These are phyloP conservation scores for Corylus americana DNA, from an alignment of 306 rosid species.

Conservation along the genomic window DNA sequence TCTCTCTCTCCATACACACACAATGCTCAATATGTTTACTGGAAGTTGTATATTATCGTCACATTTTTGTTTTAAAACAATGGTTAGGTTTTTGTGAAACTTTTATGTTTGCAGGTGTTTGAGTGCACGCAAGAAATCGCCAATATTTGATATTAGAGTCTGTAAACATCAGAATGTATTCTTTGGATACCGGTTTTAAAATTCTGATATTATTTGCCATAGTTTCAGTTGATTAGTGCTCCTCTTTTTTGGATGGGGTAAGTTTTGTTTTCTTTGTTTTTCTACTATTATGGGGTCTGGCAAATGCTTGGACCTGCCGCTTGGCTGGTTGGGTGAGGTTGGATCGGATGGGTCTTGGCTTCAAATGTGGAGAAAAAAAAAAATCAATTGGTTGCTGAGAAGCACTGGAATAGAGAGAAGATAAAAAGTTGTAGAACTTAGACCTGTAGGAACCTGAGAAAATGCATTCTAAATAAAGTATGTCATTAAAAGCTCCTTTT, in stretches of 20 bases:
- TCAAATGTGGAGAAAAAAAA: neutral
- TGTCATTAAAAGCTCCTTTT: slow-evolving; percentile 5
- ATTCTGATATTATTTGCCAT: neutral
- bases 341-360: neutral
- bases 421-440: neutral
- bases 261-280: neutral
- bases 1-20: neutral
- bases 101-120: neutral
- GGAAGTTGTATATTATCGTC: neutral
- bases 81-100: neutral
- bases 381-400: neutral
- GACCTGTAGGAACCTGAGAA: neutral
- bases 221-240: neutral
- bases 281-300: neutral
- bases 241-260: neutral
- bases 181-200: neutral
- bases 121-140: neutral
- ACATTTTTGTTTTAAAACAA: neutral
- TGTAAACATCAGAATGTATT: neutral
- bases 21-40: neutral
- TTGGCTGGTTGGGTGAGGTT: neutral
- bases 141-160: neutral
- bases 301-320: neutral
- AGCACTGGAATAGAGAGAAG: neutral
- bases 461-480: neutral